phyloP scores from a whole-genome alignment of 805 yeast species.

The Phaffomyces opuntiae region DNA sequence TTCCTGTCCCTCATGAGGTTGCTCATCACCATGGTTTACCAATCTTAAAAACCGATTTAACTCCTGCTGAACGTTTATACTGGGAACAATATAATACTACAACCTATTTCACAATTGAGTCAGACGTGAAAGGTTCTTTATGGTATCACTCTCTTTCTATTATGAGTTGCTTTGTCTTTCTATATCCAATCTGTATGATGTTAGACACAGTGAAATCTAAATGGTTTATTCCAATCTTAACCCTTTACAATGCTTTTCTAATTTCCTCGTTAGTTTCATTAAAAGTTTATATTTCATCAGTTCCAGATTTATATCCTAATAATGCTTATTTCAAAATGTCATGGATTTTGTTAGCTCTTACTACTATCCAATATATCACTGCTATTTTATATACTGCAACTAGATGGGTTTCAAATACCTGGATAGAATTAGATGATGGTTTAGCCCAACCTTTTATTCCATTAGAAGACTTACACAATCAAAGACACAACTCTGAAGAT shows the following conservation, averaged over 20 bases:
- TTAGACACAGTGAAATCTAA: slow-evolving; percentile 52
- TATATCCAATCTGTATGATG: slow-evolving; percentile 66
- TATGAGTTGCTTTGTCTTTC: slow-evolving; percentile 36
- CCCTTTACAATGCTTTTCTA: slow-evolving; percentile 40
- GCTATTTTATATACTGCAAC: slow-evolving; percentile 45
- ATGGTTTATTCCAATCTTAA: slow-evolving; percentile 51
- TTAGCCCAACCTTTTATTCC: slow-evolving; percentile 22
- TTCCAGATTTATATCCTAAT: slow-evolving; percentile 66
- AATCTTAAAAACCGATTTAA: slow-evolving; percentile 55
- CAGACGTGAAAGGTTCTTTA: slow-evolving; percentile 45
- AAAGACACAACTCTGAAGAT: slow-evolving; percentile 8
- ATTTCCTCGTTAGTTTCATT: slow-evolving; percentile 47
- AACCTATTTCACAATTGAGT: slow-evolving; percentile 53
- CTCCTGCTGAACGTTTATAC: slow-evolving; percentile 64
- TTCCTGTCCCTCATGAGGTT: slow-evolving; percentile 42
- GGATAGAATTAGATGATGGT: slow-evolving; percentile 13
- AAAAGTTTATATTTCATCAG: slow-evolving; percentile 49
- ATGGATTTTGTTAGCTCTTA: slow-evolving; percentile 46
- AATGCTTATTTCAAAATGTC: slow-evolving; percentile 69
- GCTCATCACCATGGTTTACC: slow-evolving; percentile 64
- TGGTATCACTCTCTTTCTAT: slow-evolving; percentile 46
- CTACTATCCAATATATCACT: slow-evolving; percentile 45
- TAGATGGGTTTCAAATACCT: slow-evolving; percentile 31
- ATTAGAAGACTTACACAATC: slow-evolving; percentile 23
- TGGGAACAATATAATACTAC: slow-evolving; percentile 81